These are phyloP conservation scores for Pascua guehoae DNA, from an alignment of 1,284 basidiomycete genomes.

Conservation along the genomic window DNA sequence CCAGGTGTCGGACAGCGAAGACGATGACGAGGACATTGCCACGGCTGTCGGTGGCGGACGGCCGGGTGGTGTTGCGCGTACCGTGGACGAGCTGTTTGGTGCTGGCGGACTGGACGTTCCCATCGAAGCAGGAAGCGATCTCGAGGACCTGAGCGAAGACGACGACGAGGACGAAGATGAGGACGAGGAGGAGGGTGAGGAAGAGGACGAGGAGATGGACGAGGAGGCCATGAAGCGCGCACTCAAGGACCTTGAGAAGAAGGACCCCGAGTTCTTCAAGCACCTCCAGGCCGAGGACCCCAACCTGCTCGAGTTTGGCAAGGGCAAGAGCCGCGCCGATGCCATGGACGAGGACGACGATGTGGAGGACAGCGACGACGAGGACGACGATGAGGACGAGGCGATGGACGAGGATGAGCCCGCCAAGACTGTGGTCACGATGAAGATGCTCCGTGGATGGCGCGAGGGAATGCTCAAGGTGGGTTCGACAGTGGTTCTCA, in stretches of 20 bases:
- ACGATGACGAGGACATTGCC: conserved; percentile 38
- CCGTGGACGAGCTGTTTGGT: conserved; percentile 75
- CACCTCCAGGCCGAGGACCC: conserved; percentile 94
- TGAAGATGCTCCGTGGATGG: conserved; percentile 73
- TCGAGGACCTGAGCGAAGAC: conserved; percentile 64
- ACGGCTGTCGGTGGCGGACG: conserved; percentile 44
- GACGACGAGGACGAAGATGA: conserved; percentile 48
- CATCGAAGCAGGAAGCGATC: conserved; percentile 23
- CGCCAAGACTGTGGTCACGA: conserved; percentile 59
- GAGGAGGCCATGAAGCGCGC: conserved; percentile 67
- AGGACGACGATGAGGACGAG: conserved; percentile 46
- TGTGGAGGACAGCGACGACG: conserved; percentile 47
- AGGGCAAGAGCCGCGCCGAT: conserved; percentile 41
- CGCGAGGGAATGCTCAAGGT: conserved; percentile 88
- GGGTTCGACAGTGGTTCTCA: conserved; percentile 6
- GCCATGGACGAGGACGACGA: conserved; percentile 49
- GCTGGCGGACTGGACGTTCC: conserved; percentile 49
- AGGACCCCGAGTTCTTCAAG: conserved; percentile 98
- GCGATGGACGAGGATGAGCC: conserved; percentile 45
- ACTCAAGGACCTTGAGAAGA: conserved; percentile 85
- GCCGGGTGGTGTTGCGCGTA: conserved; percentile 50
- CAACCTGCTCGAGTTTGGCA: conserved; percentile 74
- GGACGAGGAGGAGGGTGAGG: conserved; percentile 51
- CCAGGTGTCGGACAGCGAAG: conserved; percentile 52
- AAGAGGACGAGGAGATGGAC: conserved; percentile 54